Evolutionary conservation across 2,329 filamentous ascomycete species (phyloP), one percentile per base, ranked within the genome.

Genomic region (Lecanicillium sp.): DNA sequence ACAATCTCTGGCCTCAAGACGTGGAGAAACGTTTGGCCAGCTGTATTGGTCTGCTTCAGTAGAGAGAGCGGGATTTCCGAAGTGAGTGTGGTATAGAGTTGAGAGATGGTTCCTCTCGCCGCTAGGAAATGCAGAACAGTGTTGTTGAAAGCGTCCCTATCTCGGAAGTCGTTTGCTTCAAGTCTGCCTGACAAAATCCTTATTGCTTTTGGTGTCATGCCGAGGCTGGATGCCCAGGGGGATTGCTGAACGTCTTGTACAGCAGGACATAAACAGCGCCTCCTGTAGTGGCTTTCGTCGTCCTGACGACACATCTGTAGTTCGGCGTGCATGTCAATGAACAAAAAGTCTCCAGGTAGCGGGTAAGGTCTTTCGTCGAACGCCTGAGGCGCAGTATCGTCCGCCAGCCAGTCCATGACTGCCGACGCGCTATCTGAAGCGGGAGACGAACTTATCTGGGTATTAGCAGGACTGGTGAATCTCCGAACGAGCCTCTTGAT

Each of bases 341-440:
- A 58, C 6, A 76, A 53, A 28, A 72, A 71, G 45, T 75, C 70
- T 15, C 71, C 70, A 0, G 73, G 68, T 4, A 75, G 48, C 4
- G 64, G 58, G 28, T 50, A 49, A 4, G 55, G 56, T 1, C 44
- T 36, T 17, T 38, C 43, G 6, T 43, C 37, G 6, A 51, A 44
- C 6, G 31, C 29, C 1, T 37, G 42, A 2, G 56, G 53, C 4
- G 53, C 51, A 12, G 54, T 49, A 0, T 47, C 43, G 14, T 61
- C 58, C 34, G 51, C 48, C 12, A 52, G 43, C 59, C 54, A 60
- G 8, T 46, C 49, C 11, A 40, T 18, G 16, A 43, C 38, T 4
- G 25, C 35, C 11, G 38, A 19, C 4, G 44, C 43, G 4, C 46
- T 36, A 9, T 56, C 51, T 1, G 51, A 51, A 4, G 50, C 35